Base-by-base conservation (phyloP, 106 monocot genomes). In the Phalaenopsis equestris region DNA sequence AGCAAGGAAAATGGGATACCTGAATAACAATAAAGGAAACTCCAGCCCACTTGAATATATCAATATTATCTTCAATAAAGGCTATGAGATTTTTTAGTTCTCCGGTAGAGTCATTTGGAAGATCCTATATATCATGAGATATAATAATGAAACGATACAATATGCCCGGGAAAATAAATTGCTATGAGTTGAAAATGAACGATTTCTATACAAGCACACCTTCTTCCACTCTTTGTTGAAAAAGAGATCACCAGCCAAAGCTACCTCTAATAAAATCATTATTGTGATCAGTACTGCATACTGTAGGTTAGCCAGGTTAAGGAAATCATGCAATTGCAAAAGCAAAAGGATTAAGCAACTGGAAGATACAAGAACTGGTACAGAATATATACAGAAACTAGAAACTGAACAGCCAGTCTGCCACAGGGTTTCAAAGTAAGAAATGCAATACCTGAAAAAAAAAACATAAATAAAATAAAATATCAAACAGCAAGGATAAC, bases 61-160 rank as follows among this genome's bases (percentile, higher is more conserved):
- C 84, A 9, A 86, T 30, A 82, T 92, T 92, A 56, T 82, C 78
- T 81, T 87, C 80, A 70, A 92, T 75, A 86, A 92, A 89, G 67
- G 80, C 64, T 39, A 81, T 79, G 49, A 92, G 86, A 67, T 57
- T 84, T 76, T 79, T 74, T 55, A 92, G 76, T 81, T 92, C 89
- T 83, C 89, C 92, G 64, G 92, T 89, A 19, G 84, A 80, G 73
- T 92, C 92, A 81, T 81, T 55, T 18, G 92, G 92, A 86, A 92
- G 82, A 73, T 89, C 86, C 92, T 92, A 78, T 17, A 70, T 39
- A 72, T 55, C 24, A 57, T 42, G 56, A 75, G 16, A 77, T n/a
- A 36, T 77, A 48, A n/a, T 1, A 65, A 36, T 76, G 46, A 58
- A 36, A 76, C 39, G 48, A 67, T 24, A 82, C 39, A 68, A 49